Evolutionary conservation across 2,329 filamentous ascomycete genomes (phyloP).

Genomic region (Cadophora gregata): DNA sequence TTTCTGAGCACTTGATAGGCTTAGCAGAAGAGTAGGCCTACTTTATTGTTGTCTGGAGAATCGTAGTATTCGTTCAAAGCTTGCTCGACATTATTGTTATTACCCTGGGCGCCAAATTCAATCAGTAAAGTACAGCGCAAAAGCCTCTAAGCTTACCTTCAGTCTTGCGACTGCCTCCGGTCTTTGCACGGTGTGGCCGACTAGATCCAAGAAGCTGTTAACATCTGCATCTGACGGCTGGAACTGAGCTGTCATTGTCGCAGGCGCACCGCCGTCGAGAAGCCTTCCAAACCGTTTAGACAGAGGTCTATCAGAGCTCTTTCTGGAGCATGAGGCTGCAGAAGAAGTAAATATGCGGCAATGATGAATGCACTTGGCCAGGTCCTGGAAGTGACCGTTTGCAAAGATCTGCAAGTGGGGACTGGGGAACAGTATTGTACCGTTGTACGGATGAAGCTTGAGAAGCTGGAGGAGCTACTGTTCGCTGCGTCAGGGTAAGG

Average conservation of each 20-base stretch:
- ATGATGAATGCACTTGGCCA: not conserved
- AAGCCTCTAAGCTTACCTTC: conserved; percentile 31
- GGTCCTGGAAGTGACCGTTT: conserved; percentile 3
- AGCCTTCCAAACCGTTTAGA: conserved; percentile 12
- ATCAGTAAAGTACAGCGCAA: conserved; percentile 28
- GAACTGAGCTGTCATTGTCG: conserved; percentile 33
- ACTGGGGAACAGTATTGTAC: not conserved
- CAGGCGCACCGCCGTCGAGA: conserved; percentile 21
- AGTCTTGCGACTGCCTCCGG: conserved; percentile 38
- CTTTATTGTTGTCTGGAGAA: conserved; percentile 49
- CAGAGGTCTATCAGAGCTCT: conserved; percentile 10
- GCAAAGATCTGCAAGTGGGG: conserved; percentile 13
- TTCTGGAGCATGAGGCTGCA: conserved; percentile 2
- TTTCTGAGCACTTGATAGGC: conserved; percentile 20
- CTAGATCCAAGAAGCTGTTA: conserved; percentile 29
- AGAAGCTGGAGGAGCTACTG: conserved; percentile 6
- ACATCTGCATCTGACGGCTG: conserved; percentile 39
- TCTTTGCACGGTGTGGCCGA: conserved; percentile 27
- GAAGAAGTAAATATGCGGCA: not conserved
- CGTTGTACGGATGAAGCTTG: not conserved
- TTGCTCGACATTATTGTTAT: conserved; percentile 54
- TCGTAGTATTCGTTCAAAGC: conserved; percentile 62
- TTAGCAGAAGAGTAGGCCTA: conserved; percentile 33
- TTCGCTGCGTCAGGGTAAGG: not conserved
- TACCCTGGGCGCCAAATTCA: conserved; percentile 44